These are phyloP conservation scores for Daldinia eschscholtzii DNA, from an alignment of 2,329 filamentous ascomycete species.

Conservation along the genomic window DNA sequence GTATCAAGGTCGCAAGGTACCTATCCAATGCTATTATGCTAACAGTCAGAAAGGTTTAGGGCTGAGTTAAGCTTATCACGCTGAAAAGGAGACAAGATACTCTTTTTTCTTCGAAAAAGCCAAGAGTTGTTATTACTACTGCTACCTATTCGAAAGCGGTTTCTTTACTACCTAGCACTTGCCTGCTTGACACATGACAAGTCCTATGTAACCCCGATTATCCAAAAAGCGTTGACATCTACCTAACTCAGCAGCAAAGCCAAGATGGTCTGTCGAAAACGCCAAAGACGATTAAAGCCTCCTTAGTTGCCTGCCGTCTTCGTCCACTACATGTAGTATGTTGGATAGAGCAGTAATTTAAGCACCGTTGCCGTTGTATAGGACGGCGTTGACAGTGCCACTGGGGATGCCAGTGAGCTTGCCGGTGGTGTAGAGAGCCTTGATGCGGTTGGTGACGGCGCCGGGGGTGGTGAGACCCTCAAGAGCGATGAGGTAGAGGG, in stretches of 20 bases:
- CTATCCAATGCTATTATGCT: background rate
- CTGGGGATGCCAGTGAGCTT: slow-evolving; percentile 42
- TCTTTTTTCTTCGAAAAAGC: background rate
- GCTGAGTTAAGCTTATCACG: slow-evolving; percentile 8
- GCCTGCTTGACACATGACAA: slow-evolving; percentile 1
- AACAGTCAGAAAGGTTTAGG: background rate
- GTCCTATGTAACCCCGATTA: slow-evolving; percentile 4
- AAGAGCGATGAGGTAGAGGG: slow-evolving; percentile 65
- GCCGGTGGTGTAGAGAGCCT: slow-evolving; percentile 45
- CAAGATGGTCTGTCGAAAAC: slow-evolving; percentile 1
- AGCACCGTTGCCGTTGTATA: slow-evolving; percentile 50
- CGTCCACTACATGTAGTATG: background rate
- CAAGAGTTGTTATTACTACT: slow-evolving; percentile 4
- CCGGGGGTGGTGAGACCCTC: slow-evolving; percentile 59
- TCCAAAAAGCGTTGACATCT: background rate
- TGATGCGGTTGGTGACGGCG: slow-evolving; percentile 48
- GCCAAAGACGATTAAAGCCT: too few species aligned
- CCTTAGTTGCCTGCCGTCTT: slow-evolving; percentile 7
- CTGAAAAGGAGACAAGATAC: background rate
- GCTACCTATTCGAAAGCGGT: background rate
- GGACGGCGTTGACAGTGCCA: slow-evolving; percentile 46
- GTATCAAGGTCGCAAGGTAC: background rate
- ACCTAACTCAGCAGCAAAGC: background rate
- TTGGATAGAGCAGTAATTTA: slow-evolving; percentile 26
- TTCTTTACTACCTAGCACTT: background rate